Conservation (phyloP, 2,329 filamentous ascomycete genomes). For the Metarhizium sp. region DNA sequence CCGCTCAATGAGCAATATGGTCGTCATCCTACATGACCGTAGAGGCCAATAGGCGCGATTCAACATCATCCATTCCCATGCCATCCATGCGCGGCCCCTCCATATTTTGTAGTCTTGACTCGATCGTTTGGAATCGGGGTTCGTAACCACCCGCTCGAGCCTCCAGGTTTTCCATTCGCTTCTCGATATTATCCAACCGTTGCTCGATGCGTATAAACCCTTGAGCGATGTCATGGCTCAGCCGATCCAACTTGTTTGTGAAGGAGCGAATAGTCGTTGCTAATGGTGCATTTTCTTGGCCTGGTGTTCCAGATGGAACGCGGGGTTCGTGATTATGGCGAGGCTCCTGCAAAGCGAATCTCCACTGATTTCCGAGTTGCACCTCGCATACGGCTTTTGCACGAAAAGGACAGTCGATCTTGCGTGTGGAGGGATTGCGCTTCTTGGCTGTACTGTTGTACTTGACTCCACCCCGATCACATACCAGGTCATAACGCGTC, state of each 20-base stretch:
- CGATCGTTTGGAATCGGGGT: constrained; percentile 34
- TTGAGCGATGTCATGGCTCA: constrained; percentile 46
- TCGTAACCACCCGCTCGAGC: constrained; percentile 31
- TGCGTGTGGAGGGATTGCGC: constrained; percentile 53
- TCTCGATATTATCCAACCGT: constrained; percentile 41
- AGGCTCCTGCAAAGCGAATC: constrained; percentile 51
- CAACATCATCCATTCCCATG: constrained; percentile 35
- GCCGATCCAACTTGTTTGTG: constrained; percentile 50
- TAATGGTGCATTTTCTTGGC: constrained; percentile 48
- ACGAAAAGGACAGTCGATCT: constrained; percentile 54
- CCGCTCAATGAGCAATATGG: constrained; percentile 1
- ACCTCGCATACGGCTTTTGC: constrained; percentile 57
- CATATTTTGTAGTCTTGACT: constrained; percentile 31
- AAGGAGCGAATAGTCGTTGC: constrained; percentile 48
- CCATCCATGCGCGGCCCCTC: constrained; percentile 33
- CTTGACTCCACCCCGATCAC: constrained; percentile 54
- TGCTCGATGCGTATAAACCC: constrained; percentile 42
- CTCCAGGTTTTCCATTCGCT: constrained; percentile 46
- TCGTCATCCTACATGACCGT: constrained; percentile 29
- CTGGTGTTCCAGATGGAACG: constrained; percentile 41
- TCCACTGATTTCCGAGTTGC: constrained; percentile 53
- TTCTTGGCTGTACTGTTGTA: constrained; percentile 58
- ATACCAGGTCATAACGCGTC: constrained; percentile 53
- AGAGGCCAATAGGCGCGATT: constrained; percentile 32
- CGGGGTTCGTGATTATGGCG: constrained; percentile 54